phyloP scores from a whole-genome alignment of 2,329 filamentous ascomycete species.

The Colletotrichum kahawae region DNA sequence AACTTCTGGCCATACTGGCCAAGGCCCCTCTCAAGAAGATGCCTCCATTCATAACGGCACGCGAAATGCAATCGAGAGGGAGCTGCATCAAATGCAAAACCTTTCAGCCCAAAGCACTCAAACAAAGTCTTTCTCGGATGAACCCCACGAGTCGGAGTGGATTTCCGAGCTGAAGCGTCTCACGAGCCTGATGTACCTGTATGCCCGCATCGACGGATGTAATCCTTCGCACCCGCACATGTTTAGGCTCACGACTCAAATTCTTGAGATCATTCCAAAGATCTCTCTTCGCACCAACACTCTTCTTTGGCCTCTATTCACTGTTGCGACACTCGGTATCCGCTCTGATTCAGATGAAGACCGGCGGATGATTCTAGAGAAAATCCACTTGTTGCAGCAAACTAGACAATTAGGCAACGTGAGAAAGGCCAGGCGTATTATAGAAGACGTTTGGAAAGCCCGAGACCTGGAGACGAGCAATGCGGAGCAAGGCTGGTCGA shows the following conservation, averaged over 20 bases:
- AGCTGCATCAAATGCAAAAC: not conserved
- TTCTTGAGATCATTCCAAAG: not conserved
- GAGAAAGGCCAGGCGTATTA: not conserved
- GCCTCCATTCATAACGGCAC: not conserved
- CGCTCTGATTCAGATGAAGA: conserved; percentile 13
- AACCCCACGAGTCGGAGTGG: not conserved
- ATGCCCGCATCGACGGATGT: not conserved
- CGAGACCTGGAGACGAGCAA: not conserved
- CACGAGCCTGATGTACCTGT: not conserved
- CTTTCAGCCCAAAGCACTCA: accelerated
- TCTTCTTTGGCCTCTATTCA: not conserved
- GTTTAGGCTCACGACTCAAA: not conserved
- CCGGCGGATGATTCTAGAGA: not conserved
- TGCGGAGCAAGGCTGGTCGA: not conserved
- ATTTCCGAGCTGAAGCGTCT: not conserved
- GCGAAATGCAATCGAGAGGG: not conserved
- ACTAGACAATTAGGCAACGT: not conserved
- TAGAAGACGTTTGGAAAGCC: not conserved
- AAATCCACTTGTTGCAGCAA: not conserved
- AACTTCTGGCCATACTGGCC: not conserved
- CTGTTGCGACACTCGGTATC: not conserved
- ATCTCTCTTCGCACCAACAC: not conserved
- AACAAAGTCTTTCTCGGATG: not conserved
- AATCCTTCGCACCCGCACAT: not conserved
- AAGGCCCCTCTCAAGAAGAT: not conserved